These are phyloP conservation scores for Gracilaria gracilis DNA, from an alignment of 23 red algal genomes.

Conservation along the genomic window DNA sequence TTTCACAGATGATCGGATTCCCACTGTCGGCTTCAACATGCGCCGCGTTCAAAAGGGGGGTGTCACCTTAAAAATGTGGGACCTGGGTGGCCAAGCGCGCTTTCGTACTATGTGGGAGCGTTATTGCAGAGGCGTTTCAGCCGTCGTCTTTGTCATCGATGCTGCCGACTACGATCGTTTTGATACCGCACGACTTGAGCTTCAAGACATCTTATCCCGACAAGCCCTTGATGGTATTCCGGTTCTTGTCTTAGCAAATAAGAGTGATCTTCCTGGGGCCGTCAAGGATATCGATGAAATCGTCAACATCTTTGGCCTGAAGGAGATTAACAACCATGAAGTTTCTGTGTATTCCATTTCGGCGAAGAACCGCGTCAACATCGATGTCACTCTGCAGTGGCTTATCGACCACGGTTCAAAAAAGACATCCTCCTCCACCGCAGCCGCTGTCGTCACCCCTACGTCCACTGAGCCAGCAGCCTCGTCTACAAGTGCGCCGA, in stretches of 20 bases:
- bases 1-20: slow-evolving; percentile 89
- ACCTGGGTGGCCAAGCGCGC: slow-evolving; percentile 83
- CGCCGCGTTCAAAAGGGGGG: slow-evolving; percentile 82
- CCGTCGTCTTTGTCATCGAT: slow-evolving; percentile 86
- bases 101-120: slow-evolving; percentile 95
- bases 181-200: slow-evolving; percentile 76
- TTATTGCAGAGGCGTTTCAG: slow-evolving; percentile 83
- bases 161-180: slow-evolving; percentile 82
- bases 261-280: slow-evolving; percentile 86
- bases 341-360: slow-evolving; percentile 83
- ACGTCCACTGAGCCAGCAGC: neutral
- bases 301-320: slow-evolving; percentile 74
- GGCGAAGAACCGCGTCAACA: slow-evolving; percentile 84
- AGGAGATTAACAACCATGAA: slow-evolving; percentile 77
- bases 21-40: slow-evolving; percentile 90
- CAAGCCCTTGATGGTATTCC: slow-evolving; percentile 75
- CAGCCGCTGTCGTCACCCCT: slow-evolving; percentile 51
- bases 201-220: slow-evolving; percentile 76
- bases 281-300: slow-evolving; percentile 82
- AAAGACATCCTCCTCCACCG: slow-evolving; percentile 59
- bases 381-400: slow-evolving; percentile 87
- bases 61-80: slow-evolving; percentile 91
- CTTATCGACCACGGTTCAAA: slow-evolving; percentile 83
- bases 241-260: slow-evolving; percentile 81
- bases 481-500: neutral